These are phyloP conservation scores for Stachybotrys echinatus DNA, from an alignment of 2,329 filamentous ascomycete genomes.

Conservation along the genomic window DNA sequence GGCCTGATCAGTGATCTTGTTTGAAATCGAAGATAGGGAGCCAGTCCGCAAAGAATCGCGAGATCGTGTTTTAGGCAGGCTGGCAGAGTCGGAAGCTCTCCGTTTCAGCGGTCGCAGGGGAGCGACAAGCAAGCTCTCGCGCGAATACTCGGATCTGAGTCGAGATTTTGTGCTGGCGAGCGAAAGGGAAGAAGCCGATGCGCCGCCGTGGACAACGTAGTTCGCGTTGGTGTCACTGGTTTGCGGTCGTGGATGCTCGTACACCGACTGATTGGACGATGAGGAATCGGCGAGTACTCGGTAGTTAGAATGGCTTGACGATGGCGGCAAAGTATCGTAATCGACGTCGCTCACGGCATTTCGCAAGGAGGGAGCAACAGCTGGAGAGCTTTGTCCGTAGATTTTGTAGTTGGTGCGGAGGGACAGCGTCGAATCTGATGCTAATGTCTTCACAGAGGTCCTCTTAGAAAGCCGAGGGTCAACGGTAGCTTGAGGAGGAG, in stretches of 20 bases:
- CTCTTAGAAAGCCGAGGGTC: conserved; percentile 16
- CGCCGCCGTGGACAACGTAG: conserved; percentile 46
- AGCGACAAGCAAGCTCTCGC: conserved; percentile 54
- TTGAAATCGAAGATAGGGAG: conserved; percentile 52
- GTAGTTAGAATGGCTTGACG: conserved; percentile 44
- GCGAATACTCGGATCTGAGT: conserved; percentile 45
- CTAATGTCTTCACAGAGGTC: conserved; percentile 19
- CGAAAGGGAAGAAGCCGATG: conserved; percentile 34
- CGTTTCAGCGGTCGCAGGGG: conserved; percentile 45
- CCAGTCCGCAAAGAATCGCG: conserved; percentile 47
- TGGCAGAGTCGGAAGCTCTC: conserved; percentile 42
- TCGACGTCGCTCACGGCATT: not conserved
- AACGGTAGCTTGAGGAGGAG: conserved; percentile 10
- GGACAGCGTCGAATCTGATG: conserved; percentile 37
- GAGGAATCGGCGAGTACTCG: conserved; percentile 47
- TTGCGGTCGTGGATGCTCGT: conserved; percentile 25
- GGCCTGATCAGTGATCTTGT: conserved; percentile 45
- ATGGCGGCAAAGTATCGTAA: conserved; percentile 32
- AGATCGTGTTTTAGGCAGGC: conserved; percentile 44
- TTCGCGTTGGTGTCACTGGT: conserved; percentile 41
- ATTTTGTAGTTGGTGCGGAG: conserved; percentile 51
- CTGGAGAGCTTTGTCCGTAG: conserved; percentile 40
- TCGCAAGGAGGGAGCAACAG: conserved; percentile 5
- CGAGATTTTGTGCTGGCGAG: conserved; percentile 25
- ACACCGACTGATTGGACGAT: conserved; percentile 31